Base-by-base conservation (phyloP, 2,329 filamentous ascomycete genomes). In the Fusarium continuum region DNA sequence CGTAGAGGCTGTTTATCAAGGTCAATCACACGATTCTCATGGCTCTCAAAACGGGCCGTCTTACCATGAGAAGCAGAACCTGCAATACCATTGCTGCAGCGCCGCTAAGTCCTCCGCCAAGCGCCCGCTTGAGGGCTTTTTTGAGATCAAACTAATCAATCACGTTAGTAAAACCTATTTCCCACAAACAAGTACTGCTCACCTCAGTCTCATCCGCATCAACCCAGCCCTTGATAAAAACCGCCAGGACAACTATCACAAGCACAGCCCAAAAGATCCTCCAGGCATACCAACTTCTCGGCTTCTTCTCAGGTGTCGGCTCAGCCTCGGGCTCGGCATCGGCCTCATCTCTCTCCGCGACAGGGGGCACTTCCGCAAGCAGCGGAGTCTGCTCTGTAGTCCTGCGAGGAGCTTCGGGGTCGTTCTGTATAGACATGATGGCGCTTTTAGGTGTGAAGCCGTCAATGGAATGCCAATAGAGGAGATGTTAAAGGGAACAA, bases 41-140 rank as follows among this genome's bases (percentile, higher is more conserved):
- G 9, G 2, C 19, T 8, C 11, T 4, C 8, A 0, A 1, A 0
- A 5, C 2, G 4, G 11, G 1, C 1, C 1, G 1, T 2, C 61
- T 4, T 72, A 81, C 80, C 80, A 82, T 82, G 2, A 82, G 64
- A 4, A 82, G 73, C 4, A 82, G 25, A 4, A 82, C 80, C 39
- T 82, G 80, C 2, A 82, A 49, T 2, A 82, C 66, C 80, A 82
- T 82, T 4, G 80, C 80, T 0, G 80, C 79, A 17, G 80, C 80
- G 39, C 80, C 80, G 31, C 78, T 81, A 16, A 82, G 57, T 2
- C 80, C 80, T 13, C 80, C 79, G 0, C 80, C 80, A 1, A 82
- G 75, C 0, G 80, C 80, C 38, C 74, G 68, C 54, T 76, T 78
- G 8, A 82, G 75, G 2, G 80, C 80, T n/a, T 71, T 71, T 25